phyloP scores from a whole-genome alignment of 352 stramenopile species.

The Pythium insidiosum region DNA sequence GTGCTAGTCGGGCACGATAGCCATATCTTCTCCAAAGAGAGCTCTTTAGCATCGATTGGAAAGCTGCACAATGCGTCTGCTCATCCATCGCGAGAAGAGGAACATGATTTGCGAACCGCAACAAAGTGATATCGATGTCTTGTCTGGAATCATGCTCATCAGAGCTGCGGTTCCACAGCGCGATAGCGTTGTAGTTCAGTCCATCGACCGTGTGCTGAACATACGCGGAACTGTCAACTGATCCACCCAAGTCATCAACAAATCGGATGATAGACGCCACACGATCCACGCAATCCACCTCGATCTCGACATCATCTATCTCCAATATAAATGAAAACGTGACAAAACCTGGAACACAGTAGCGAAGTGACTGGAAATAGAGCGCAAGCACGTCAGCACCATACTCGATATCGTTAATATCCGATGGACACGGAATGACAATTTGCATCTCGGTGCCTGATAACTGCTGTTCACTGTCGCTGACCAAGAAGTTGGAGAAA shows the following conservation, averaged over 20 bases:
- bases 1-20: constrained; percentile 24
- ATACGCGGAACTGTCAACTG: constrained; percentile 34
- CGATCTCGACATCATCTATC: constrained; percentile 22
- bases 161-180: constrained; percentile 16
- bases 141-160: constrained; percentile 4
- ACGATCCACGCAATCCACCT: constrained; percentile 25
- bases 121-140: constrained; percentile 47
- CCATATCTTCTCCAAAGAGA: constrained; percentile 68
- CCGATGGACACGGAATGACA: constrained; percentile 34
- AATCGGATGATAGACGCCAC: constrained; percentile 58
- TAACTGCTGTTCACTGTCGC: constrained; percentile 55
- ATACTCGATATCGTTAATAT: constrained; percentile 22
- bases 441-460: constrained; percentile 77
- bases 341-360: constrained; percentile 41
- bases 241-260: constrained; percentile 27
- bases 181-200: constrained; percentile 39
- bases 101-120: constrained; percentile 71
- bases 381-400: constrained; percentile 37
- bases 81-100: constrained; percentile 54
- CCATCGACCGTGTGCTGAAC: constrained; percentile 19
- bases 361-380: constrained; percentile 69
- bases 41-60: constrained; percentile 14
- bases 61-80: constrained; percentile 52
- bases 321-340: constrained; percentile 53
- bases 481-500: constrained; percentile 45